Evolutionary conservation across 306 rosid species (phyloP).

Genomic region (Cucurbita moschata): DNA sequence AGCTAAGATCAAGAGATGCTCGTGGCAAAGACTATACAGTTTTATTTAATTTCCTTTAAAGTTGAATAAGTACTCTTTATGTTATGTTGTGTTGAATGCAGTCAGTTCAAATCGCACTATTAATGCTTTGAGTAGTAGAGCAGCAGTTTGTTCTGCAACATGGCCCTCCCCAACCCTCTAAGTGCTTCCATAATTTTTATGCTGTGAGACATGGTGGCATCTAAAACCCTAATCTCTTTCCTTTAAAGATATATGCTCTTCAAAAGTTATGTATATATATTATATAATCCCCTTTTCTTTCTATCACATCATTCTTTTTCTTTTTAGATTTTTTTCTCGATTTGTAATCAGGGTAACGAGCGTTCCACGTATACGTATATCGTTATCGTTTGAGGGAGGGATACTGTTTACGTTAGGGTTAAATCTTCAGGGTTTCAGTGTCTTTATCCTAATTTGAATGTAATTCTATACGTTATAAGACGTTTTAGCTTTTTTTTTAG

Average conservation of each 20-base stretch:
- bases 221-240: conserved; percentile 6
- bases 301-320: not conserved
- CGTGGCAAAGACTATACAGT: not conserved
- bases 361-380: not conserved
- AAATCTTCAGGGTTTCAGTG: no score
- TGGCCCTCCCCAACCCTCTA: not conserved
- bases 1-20: not conserved
- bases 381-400: no score
- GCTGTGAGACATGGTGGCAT: not conserved
- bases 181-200: not conserved
- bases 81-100: not conserved
- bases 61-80: not conserved
- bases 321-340: not conserved
- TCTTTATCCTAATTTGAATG: no score
- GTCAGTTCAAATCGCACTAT: conserved; percentile 11
- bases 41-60: not conserved
- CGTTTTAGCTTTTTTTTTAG: no score
- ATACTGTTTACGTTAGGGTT: no score
- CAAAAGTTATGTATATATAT: not conserved
- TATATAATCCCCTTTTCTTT: not conserved
- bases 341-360: no score
- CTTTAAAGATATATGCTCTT: not conserved
- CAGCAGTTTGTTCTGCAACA: not conserved
- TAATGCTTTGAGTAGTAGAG: not conserved
- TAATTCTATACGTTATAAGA: no score